phyloP scores from a whole-genome alignment of 768 basidiomycete genomes.

The Tricholoma saponaceum region DNA sequence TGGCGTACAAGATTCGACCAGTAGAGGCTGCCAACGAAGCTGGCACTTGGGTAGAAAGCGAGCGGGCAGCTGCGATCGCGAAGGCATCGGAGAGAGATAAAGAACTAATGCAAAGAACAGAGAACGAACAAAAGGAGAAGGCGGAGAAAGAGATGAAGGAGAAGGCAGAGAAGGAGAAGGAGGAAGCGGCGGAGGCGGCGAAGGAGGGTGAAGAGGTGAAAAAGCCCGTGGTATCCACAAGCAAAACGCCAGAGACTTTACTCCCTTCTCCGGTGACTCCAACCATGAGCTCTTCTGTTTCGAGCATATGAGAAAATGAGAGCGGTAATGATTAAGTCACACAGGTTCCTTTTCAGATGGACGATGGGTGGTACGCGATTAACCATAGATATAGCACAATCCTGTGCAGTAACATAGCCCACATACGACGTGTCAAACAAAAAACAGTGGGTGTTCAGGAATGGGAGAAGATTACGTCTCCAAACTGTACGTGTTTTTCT shows the following conservation, averaged over 20 bases:
- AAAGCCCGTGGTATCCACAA: neutral
- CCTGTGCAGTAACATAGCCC: neutral
- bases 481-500: constrained; percentile 83
- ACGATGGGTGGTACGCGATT: neutral
- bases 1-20: constrained; percentile 57
- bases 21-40: constrained; percentile 38
- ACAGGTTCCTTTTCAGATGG: neutral
- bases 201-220: neutral
- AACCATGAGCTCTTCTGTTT: neutral
- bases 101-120: constrained; percentile 20
- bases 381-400: neutral
- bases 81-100: constrained; percentile 9
- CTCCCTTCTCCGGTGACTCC: neutral
- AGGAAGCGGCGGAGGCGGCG: constrained; percentile 23
- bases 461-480: constrained; percentile 28
- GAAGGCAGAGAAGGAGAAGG: constrained; percentile 9
- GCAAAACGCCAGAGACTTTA: neutral
- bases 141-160: constrained; percentile 19
- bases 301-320: neutral
- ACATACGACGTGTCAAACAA: neutral
- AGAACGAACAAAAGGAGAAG: constrained; percentile 22
- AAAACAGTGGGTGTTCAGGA: neutral
- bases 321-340: neutral
- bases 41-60: constrained; percentile 41
- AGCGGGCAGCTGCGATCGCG: constrained; percentile 17